Evolutionary conservation across 129 eudicot genomes (phyloP).

Genomic region (Calendula officinalis): DNA sequence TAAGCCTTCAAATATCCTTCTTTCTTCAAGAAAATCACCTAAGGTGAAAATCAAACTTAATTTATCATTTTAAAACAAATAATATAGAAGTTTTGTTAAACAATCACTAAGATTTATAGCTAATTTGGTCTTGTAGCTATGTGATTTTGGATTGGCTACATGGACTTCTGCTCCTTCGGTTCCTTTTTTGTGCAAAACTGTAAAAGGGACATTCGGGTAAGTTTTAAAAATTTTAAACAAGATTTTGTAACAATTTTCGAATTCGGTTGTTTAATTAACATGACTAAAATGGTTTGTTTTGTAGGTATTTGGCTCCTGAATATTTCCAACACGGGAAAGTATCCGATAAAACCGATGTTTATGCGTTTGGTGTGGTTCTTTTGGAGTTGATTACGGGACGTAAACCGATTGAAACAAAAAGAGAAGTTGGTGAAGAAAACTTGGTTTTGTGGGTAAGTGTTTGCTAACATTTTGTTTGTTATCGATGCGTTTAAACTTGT

Average conservation of each 20-base stretch:
- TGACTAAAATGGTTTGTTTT: slow-evolving; percentile 2
- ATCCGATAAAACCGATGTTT: slow-evolving; percentile 96
- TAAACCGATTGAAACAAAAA: slow-evolving; percentile 81
- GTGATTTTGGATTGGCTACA: slow-evolving; percentile 95
- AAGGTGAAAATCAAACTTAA: slow-evolving; percentile 49
- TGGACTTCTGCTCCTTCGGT: slow-evolving; percentile 97
- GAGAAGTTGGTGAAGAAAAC: slow-evolving; percentile 91
- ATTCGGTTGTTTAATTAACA: slow-evolving; percentile 3
- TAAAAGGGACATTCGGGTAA: slow-evolving; percentile 99
- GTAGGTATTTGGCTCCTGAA: slow-evolving; percentile 97
- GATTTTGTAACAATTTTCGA: neutral
- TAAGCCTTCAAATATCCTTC: slow-evolving; percentile 96
- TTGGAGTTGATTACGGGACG: slow-evolving; percentile 89
- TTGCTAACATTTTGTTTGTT: neutral
- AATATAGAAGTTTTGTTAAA: no score
- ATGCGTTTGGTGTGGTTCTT: slow-evolving; percentile 96
- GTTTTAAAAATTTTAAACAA: slow-evolving; percentile 18
- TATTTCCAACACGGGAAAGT: slow-evolving; percentile 99
- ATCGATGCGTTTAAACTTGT: neutral
- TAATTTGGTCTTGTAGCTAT: slow-evolving; percentile 51
- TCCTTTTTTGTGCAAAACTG: slow-evolving; percentile 99
- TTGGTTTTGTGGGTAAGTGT: slow-evolving; percentile 84
- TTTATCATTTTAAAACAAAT: no score
- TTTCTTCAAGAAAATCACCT: slow-evolving; percentile 81
- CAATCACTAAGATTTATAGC: neutral